Conservation (phyloP, 768 basidiomycete species). For the Hygrophorus pudorinus region DNA sequence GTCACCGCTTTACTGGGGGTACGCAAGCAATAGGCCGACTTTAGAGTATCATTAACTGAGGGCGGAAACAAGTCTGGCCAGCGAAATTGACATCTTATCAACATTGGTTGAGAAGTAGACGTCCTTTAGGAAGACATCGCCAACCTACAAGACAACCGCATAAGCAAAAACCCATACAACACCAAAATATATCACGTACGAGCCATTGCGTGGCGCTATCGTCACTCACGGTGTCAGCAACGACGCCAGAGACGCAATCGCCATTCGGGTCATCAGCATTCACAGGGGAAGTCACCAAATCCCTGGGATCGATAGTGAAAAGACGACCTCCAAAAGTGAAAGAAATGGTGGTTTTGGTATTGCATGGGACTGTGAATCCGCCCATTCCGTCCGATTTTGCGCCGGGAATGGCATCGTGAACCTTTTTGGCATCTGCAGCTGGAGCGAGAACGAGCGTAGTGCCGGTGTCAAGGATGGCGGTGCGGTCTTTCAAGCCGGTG, state of each 20-base stretch:
- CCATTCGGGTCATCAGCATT: slow-evolving; percentile 45
- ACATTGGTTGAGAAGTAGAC: slow-evolving; percentile 62
- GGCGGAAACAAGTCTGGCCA: slow-evolving; percentile 47
- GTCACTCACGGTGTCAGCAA: slow-evolving; percentile 43
- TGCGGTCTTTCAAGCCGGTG: slow-evolving; percentile 45
- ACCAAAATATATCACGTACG: slow-evolving; percentile 33
- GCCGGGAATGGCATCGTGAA: slow-evolving; percentile 35
- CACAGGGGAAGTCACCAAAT: slow-evolving; percentile 46
- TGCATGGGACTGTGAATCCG: slow-evolving; percentile 41
- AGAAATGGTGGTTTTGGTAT: slow-evolving; percentile 28
- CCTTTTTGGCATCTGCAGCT: slow-evolving; percentile 22
- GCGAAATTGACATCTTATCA: slow-evolving; percentile 42
- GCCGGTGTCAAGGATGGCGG: slow-evolving; percentile 61
- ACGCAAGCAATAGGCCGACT: too few relatives aligned
- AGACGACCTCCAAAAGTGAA: slow-evolving; percentile 35
- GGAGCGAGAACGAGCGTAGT: slow-evolving; percentile 45
- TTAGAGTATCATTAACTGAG: too few relatives aligned
- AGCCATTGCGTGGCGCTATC: slow-evolving; percentile 55
- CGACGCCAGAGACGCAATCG: slow-evolving; percentile 62
- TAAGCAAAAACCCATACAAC: too few relatives aligned
- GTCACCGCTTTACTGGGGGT: too few relatives aligned
- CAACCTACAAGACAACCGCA: too few relatives aligned
- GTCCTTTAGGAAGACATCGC: slow-evolving; percentile 73
- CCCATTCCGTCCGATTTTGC: slow-evolving; percentile 34
- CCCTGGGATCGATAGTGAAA: slow-evolving; percentile 53